phyloP scores from a whole-genome alignment of 345 rosid species.

The Syzygium aromaticum region DNA sequence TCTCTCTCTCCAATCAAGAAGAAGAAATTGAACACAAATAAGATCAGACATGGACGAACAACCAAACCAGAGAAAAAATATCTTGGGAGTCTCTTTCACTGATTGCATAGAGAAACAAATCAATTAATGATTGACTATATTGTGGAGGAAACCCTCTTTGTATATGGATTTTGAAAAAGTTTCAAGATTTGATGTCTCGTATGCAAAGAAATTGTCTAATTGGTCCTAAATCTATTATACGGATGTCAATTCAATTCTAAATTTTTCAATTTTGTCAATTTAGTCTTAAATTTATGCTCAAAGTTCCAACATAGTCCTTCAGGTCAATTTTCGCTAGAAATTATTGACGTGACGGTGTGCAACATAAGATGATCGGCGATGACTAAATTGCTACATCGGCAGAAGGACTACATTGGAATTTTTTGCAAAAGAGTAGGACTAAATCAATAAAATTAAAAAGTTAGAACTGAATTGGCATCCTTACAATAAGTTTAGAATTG shows the following conservation, averaged over 20 bases:
- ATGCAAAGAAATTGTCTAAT: not conserved
- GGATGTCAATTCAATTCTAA: not conserved
- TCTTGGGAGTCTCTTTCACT: not conserved
- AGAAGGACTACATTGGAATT: accelerated
- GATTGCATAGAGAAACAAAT: not conserved
- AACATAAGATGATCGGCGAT: not conserved
- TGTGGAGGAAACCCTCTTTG: not conserved
- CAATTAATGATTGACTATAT: not conserved
- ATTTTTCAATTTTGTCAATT: not conserved
- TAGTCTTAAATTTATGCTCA: not conserved
- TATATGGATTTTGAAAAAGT: not conserved
- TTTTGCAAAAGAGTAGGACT: not conserved
- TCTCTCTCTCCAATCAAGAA: not conserved
- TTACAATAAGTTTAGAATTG: not conserved
- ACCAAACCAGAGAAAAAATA: not conserved
- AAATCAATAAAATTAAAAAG: not conserved
- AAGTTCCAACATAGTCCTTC: not conserved
- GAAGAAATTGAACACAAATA: not conserved
- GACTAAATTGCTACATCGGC: not conserved
- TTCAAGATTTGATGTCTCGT: not conserved
- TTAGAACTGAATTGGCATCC: not conserved
- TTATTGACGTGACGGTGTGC: not conserved
- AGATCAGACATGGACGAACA: not conserved
- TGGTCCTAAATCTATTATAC: not conserved
- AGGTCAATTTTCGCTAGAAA: accelerated